phyloP scores from a whole-genome alignment of 139 green algal genomes.

The Volvox reticuliferus region DNA sequence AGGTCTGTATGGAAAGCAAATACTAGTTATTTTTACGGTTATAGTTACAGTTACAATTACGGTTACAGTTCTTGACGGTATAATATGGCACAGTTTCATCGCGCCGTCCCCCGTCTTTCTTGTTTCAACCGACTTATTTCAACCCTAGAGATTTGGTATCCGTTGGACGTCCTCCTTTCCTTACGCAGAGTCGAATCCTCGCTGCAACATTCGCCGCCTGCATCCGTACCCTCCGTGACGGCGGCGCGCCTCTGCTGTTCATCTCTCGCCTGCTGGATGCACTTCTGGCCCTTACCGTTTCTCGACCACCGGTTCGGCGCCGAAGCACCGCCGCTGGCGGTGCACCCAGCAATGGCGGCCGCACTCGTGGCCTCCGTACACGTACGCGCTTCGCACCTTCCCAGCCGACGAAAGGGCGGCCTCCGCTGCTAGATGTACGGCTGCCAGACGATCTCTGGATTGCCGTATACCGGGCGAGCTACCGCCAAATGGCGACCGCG shows the following conservation, averaged over 20 bases:
- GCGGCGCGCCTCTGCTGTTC: background rate
- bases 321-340: background rate
- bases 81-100: no score
- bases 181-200: conserved; percentile 2
- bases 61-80: no score
- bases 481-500: background rate
- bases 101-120: no score
- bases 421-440: background rate
- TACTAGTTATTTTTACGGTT: no score
- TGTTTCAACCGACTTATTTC: no score
- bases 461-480: background rate
- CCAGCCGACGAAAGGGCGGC: no score
- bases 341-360: background rate
- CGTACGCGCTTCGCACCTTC: background rate
- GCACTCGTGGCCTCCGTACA: background rate
- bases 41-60: no score
- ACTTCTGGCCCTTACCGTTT: conserved; percentile 15
- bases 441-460: conserved; percentile 10
- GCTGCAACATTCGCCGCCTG: conserved; percentile 8
- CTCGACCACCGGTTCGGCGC: background rate
- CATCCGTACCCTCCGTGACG: background rate
- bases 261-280: background rate
- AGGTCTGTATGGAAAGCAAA: background rate
- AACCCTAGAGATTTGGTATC: no score
- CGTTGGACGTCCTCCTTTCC: background rate